Conservation (phyloP, 139 green algal genomes). For the Nannochloris sp. region DNA sequence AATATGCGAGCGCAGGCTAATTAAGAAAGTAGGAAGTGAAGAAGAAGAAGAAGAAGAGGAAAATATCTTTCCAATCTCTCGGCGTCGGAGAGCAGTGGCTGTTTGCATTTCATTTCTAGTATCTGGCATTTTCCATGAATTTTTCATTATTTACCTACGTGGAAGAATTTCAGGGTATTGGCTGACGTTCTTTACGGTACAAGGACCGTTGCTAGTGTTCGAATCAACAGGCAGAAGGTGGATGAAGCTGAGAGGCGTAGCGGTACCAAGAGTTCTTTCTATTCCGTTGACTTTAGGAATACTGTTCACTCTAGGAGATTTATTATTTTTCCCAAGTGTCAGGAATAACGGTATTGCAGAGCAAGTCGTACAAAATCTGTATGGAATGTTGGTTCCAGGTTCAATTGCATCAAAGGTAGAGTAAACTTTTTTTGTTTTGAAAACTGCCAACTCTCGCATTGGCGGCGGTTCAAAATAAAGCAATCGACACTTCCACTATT, state of each 20-base stretch:
- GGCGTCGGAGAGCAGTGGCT: neutral
- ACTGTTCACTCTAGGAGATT: neutral
- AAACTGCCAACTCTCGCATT: too few species aligned
- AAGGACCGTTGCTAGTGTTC: neutral
- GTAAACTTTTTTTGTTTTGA: too few species aligned
- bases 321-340: conserved; percentile 5
- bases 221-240: neutral
- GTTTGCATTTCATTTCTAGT: conserved; percentile 14
- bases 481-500: too few species aligned
- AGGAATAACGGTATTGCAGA: conserved; percentile 1
- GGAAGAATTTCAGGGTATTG: neutral
- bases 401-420: too few species aligned
- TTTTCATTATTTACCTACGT: conserved; percentile 18
- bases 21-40: neutral
- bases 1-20: conserved; percentile 23
- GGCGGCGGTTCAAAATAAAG: too few species aligned
- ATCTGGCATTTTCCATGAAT: conserved; percentile 38
- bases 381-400: too few species aligned
- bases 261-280: neutral
- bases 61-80: neutral
- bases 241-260: neutral
- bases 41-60: neutral
- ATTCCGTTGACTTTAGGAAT: neutral
- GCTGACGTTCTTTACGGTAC: conserved; percentile 9
- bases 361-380: neutral